These are phyloP conservation scores for Aureobasidium sp. DNA, from an alignment of 2,329 filamentous ascomycete genomes.

Conservation along the genomic window DNA sequence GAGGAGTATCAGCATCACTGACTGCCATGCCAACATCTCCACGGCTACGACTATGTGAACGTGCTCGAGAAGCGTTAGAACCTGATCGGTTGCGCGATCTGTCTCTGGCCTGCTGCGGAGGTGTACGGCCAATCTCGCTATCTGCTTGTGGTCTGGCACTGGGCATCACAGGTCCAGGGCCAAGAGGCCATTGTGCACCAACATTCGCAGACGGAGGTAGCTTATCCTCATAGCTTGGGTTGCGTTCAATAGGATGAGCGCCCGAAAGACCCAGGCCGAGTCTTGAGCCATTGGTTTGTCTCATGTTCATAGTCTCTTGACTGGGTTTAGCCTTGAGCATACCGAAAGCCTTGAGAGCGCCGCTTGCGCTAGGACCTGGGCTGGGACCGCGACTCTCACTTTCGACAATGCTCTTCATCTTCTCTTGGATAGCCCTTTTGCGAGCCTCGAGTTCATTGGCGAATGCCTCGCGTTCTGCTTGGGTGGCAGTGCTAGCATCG, in stretches of 20 bases:
- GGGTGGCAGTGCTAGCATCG: constrained; percentile 41
- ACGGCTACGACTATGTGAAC: constrained; percentile 46
- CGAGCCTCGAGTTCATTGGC: constrained; percentile 63
- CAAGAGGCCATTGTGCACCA: constrained; percentile 9
- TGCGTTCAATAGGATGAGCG: background rate
- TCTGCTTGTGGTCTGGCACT: constrained; percentile 22
- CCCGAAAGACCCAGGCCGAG: constrained; percentile 38
- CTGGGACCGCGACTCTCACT: constrained; percentile 38
- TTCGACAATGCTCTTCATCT: constrained; percentile 60
- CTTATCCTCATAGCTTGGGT: constrained; percentile 3
- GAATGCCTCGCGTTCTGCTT: constrained; percentile 59
- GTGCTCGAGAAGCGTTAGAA: constrained; percentile 43
- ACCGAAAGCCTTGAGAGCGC: constrained; percentile 49
- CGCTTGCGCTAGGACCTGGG: constrained; percentile 27
- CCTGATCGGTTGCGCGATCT: constrained; percentile 43
- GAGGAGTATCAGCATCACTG: constrained; percentile 16
- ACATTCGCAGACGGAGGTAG: background rate
- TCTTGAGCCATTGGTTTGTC: constrained; percentile 9
- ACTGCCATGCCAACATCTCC: constrained; percentile 41
- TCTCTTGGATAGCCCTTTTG: constrained; percentile 63
- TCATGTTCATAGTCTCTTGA: constrained; percentile 49
- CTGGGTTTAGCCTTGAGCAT: constrained; percentile 61
- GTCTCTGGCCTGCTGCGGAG: constrained; percentile 4
- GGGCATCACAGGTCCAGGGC: background rate
- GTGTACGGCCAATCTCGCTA: constrained; percentile 20